phyloP scores from a whole-genome alignment of 306 rosid species.

The Leucaena leucocephala region DNA sequence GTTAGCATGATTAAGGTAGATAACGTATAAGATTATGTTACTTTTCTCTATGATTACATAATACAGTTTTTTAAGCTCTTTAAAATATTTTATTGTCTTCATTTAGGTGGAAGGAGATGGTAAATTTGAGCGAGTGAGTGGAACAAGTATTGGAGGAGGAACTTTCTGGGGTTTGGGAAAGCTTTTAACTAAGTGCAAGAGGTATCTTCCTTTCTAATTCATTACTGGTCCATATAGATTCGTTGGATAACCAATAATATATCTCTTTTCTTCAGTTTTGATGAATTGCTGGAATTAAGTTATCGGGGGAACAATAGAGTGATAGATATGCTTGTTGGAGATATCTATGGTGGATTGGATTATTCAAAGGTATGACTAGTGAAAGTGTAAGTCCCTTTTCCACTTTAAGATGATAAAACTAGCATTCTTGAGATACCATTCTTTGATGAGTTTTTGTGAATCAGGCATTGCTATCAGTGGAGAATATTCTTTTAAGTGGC shows the following conservation, averaged over 20 bases:
- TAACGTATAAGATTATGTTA: conserved; percentile 15
- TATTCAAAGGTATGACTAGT: conserved; percentile 71
- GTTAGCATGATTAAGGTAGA: conserved; percentile 96
- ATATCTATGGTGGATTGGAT: conserved; percentile 91
- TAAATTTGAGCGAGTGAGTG: conserved; percentile 91
- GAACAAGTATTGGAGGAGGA: conserved; percentile 97
- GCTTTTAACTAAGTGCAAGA: conserved; percentile 88
- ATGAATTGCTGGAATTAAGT: conserved; percentile 91
- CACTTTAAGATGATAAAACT: conserved; percentile 22
- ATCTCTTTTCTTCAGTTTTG: conserved; percentile 66
- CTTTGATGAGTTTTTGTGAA: conserved; percentile 4
- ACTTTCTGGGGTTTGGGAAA: conserved; percentile 98
- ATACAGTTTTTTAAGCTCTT: conserved; percentile 17
- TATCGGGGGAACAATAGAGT: conserved; percentile 85
- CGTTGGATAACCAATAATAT: conserved; percentile 20
- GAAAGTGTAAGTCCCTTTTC: conserved; percentile 28
- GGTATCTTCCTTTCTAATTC: conserved; percentile 47
- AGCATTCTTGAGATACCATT: conserved; percentile 3
- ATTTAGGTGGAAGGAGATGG: conserved; percentile 89
- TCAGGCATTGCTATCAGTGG: conserved; percentile 23
- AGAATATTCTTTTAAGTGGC: conserved; percentile 16
- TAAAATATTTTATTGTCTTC: conserved; percentile 33
- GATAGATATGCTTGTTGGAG: conserved; percentile 97
- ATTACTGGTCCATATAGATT: conserved; percentile 27
- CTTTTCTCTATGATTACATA: conserved; percentile 32